Percentiles rank a stretch among this genome's conserved stretches.
phyloP scores from a whole-genome alignment of 2,329 filamentous ascomycete species.

The Neospermospora avenae region DNA sequence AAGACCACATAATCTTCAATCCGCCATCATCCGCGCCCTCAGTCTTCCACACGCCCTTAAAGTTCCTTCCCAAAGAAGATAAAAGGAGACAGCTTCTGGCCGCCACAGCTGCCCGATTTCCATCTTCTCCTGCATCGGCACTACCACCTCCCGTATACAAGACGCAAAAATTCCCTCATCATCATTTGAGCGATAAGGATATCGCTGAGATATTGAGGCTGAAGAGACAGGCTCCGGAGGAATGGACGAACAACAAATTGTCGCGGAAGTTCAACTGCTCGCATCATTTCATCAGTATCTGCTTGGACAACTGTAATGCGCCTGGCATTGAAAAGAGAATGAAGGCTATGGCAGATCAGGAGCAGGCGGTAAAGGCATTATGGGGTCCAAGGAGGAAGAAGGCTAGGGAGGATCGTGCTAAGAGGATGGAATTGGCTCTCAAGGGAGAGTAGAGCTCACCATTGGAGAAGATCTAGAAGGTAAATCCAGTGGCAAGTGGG shows the following conservation, averaged over 20 bases:
- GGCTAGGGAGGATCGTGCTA: slow-evolving; percentile 53
- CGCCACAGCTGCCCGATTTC: slow-evolving; percentile 22
- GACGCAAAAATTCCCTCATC: slow-evolving; percentile 25
- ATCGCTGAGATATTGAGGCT: slow-evolving; percentile 59
- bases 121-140: slow-evolving; percentile 7
- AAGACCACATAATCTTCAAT: slow-evolving; percentile 53
- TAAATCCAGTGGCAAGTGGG: background rate
- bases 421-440: slow-evolving; percentile 41
- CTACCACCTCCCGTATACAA: slow-evolving; percentile 29
- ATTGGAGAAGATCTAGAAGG: background rate
- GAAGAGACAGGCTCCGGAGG: slow-evolving; percentile 49
- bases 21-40: slow-evolving; percentile 52
- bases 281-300: slow-evolving; percentile 56
- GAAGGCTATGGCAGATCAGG: slow-evolving; percentile 43
- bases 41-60: slow-evolving; percentile 63
- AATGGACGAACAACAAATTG: slow-evolving; percentile 53
- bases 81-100: slow-evolving; percentile 32
- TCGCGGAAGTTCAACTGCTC: slow-evolving; percentile 55
- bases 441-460: slow-evolving; percentile 25
- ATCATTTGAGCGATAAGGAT: slow-evolving; percentile 53
- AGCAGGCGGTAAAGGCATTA: slow-evolving; percentile 48
- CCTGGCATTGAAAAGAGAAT: slow-evolving; percentile 39
- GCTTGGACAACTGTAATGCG: slow-evolving; percentile 40
- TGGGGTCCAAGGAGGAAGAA: slow-evolving; percentile 56
- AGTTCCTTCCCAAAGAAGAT: slow-evolving; percentile 55